Percentiles rank a stretch among this genome's conserved stretches.
phyloP scores from a whole-genome alignment of 1,284 basidiomycete genomes.

The Dichomitus squalens region DNA sequence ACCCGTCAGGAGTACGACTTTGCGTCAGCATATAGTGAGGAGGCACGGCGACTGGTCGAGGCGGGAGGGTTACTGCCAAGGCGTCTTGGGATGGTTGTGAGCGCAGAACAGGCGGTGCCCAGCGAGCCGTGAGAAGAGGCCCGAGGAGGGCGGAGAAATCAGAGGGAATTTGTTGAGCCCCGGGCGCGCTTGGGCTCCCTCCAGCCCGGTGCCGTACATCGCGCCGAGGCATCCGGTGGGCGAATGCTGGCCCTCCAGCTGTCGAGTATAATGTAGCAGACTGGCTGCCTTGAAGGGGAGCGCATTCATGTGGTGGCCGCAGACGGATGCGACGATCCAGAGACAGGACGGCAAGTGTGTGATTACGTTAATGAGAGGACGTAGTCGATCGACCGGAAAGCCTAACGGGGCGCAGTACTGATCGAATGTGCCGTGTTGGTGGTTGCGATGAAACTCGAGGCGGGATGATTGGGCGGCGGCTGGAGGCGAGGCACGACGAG shows the following conservation, averaged over 20 bases:
- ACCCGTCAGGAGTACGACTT: too few relatives aligned
- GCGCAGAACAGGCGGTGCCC: too few relatives aligned
- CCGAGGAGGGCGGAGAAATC: neutral
- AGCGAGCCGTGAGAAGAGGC: neutral
- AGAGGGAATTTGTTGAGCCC: neutral
- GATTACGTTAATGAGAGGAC: constrained; percentile 21
- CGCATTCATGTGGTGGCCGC: too few relatives aligned
- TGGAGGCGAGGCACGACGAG: neutral
- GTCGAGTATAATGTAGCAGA: neutral
- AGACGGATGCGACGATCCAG: constrained; percentile 20
- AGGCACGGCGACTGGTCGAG: too few relatives aligned
- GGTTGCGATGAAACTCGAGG: too few relatives aligned
- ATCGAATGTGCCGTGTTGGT: neutral
- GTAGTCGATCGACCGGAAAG: constrained; percentile 10
- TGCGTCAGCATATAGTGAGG: too few relatives aligned
- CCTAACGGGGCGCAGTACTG: neutral
- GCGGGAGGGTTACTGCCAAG: too few relatives aligned
- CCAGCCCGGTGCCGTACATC: neutral
- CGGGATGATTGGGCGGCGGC: too few relatives aligned
- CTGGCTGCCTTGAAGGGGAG: neutral
- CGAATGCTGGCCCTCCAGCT: too few relatives aligned
- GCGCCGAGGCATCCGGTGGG: neutral
- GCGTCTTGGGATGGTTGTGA: neutral
- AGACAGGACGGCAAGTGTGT: constrained; percentile 6
- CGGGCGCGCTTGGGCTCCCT: neutral